These are phyloP conservation scores for Amanita molliuscula DNA, from an alignment of 768 basidiomycete species.

Conservation along the genomic window DNA sequence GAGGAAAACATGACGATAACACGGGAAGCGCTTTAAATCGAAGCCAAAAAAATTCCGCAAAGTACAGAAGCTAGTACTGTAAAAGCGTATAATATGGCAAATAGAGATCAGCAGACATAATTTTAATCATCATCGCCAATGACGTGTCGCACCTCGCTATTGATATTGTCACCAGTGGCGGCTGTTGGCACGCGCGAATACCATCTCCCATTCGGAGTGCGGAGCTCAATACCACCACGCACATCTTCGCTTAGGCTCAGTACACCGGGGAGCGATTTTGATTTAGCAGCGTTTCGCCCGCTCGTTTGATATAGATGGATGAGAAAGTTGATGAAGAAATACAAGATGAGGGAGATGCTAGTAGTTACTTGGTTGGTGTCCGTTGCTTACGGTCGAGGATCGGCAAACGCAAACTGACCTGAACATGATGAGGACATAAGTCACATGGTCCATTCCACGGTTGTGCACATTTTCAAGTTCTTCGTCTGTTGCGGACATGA, in stretches of 20 bases:
- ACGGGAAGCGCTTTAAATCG: neutral
- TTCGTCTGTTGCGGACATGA: constrained; percentile 94
- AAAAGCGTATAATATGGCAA: neutral
- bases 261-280: neutral
- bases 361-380: neutral
- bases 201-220: constrained; percentile 7
- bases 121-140: constrained; percentile 21
- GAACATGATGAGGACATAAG: constrained; percentile 78
- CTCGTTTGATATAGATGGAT: constrained; percentile 58
- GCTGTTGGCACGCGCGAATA: constrained; percentile 10
- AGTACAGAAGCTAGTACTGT: neutral
- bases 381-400: neutral
- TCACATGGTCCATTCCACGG: constrained; percentile 82
- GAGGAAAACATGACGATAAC: neutral
- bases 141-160: constrained; percentile 12
- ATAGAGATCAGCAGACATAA: neutral
- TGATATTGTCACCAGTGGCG: constrained; percentile 1
- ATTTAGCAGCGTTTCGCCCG: constrained; percentile 33
- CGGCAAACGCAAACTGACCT: constrained; percentile 33
- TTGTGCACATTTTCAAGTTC: constrained; percentile 64
- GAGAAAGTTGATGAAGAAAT: constrained; percentile 61
- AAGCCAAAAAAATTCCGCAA: neutral
- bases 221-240: neutral
- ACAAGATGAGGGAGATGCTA: constrained; percentile 70
- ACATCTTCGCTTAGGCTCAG: neutral